A percentile compares a stretch with the other conserved stretches of the same genome.
Conservation (phyloP, 2,329 filamentous ascomycete species). For the Exserohilum rostratum region DNA sequence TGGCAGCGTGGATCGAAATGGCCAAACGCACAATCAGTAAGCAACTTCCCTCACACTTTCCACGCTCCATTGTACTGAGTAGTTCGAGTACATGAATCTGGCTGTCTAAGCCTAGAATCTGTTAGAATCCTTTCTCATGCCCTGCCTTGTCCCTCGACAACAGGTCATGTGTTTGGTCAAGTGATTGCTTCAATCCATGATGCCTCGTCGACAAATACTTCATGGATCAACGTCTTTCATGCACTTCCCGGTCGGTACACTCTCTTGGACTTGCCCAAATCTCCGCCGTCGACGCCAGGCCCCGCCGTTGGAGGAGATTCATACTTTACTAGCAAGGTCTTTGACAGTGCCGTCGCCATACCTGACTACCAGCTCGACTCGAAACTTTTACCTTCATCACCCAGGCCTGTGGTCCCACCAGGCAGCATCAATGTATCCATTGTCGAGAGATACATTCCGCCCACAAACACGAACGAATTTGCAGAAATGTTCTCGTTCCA, state of each 20-base stretch:
- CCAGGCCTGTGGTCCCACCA: slow-evolving; percentile 64
- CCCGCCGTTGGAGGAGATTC: slow-evolving; percentile 59
- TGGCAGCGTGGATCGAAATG: slow-evolving; percentile 41
- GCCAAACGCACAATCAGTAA: slow-evolving; percentile 43
- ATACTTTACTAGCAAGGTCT: slow-evolving; percentile 67
- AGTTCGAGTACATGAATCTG: slow-evolving; percentile 40
- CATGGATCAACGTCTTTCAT: slow-evolving; percentile 69
- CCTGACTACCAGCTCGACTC: slow-evolving; percentile 63
- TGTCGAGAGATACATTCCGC: slow-evolving; percentile 70
- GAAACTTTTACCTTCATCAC: slow-evolving; percentile 57
- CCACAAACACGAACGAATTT: slow-evolving; percentile 64
- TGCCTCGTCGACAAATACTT: slow-evolving; percentile 58
- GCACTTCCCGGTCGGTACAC: slow-evolving; percentile 68
- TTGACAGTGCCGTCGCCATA: slow-evolving; percentile 66
- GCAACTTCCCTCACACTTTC: slow-evolving; percentile 6
- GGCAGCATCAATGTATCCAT: slow-evolving; percentile 65
- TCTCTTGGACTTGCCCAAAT: slow-evolving; percentile 65
- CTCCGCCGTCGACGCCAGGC: slow-evolving; percentile 66
- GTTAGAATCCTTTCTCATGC: slow-evolving; percentile 66
- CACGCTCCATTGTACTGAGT: slow-evolving; percentile 11
- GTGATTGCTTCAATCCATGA: slow-evolving; percentile 63
- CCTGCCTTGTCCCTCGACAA: slow-evolving; percentile 60
- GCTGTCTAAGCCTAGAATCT: slow-evolving; percentile 45
- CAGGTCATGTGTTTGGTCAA: slow-evolving; percentile 59
- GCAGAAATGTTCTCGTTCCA: slow-evolving; percentile 62